These are phyloP conservation scores for Nemania serpens DNA, from an alignment of 2,329 filamentous ascomycete species.

Conservation along the genomic window DNA sequence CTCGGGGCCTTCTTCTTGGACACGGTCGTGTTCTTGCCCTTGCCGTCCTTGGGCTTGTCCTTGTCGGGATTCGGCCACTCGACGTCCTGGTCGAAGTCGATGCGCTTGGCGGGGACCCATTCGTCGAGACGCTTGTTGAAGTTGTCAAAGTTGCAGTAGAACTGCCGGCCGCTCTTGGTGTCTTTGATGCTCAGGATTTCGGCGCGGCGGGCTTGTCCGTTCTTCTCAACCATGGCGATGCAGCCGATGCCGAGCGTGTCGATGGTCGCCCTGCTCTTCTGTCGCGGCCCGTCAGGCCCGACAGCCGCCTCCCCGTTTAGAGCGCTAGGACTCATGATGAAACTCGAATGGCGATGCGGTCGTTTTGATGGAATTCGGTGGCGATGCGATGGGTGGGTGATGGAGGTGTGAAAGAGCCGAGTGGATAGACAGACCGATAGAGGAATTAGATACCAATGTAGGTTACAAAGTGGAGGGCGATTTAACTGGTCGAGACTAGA, in stretches of 20 bases:
- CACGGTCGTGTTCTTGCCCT: slow-evolving; percentile 72
- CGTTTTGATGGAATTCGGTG: slow-evolving; percentile 44
- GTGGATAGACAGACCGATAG: too few relatives aligned
- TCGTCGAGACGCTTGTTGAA: slow-evolving; percentile 90
- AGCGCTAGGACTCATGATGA: slow-evolving; percentile 59
- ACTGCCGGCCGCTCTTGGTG: slow-evolving; percentile 84
- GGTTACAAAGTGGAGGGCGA: too few relatives aligned
- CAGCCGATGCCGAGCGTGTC: slow-evolving; percentile 72
- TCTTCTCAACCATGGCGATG: slow-evolving; percentile 67
- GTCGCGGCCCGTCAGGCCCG: slow-evolving; percentile 60
- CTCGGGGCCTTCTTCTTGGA: slow-evolving; percentile 64
- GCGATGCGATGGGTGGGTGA: not conserved
- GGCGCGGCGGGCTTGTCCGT: slow-evolving; percentile 85
- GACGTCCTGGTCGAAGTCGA: slow-evolving; percentile 87
- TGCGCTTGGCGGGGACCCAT: slow-evolving; percentile 82
- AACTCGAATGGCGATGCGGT: slow-evolving; percentile 36
- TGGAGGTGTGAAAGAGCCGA: not conserved
- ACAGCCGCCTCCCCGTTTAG: slow-evolving; percentile 58
- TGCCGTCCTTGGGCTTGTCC: slow-evolving; percentile 73
- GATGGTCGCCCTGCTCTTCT: slow-evolving; percentile 83
- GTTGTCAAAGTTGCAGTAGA: slow-evolving; percentile 97
- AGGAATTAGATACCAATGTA: not conserved
- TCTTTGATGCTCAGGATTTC: slow-evolving; percentile 96
- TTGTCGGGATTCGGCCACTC: slow-evolving; percentile 96
- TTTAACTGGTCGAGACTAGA: too few relatives aligned